Conservation (phyloP, 352 stramenopile species). For the Globisporangium yorkense region DNA sequence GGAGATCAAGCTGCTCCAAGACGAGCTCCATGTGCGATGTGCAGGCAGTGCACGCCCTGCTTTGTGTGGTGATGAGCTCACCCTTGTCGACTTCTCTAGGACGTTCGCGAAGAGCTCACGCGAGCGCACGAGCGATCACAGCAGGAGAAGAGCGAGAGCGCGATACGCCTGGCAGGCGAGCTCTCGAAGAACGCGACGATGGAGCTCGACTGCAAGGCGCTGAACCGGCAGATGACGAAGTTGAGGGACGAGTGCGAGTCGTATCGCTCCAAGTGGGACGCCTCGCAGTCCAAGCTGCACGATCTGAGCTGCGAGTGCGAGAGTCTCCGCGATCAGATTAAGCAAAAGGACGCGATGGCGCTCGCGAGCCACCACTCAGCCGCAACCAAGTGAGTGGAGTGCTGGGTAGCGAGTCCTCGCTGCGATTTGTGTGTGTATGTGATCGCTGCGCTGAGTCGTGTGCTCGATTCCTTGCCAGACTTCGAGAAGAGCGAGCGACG, state of each 20-base stretch:
- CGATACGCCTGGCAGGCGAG: constrained; percentile 45
- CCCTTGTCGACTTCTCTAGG: constrained; percentile 16
- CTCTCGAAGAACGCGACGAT: constrained; percentile 31
- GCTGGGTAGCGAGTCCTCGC: neutral
- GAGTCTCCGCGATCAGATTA: constrained; percentile 57
- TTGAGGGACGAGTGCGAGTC: constrained; percentile 46
- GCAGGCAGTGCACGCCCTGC: neutral
- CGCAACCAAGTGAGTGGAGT: constrained; percentile 31
- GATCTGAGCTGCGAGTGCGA: constrained; percentile 49
- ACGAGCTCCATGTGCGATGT: constrained; percentile 48
- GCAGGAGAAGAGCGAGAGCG: constrained; percentile 31
- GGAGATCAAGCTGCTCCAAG: constrained; percentile 56
- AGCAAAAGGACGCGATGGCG: constrained; percentile 67
- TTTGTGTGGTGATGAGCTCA: neutral
- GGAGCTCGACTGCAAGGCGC: constrained; percentile 57
- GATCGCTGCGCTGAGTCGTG: neutral
- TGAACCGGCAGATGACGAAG: constrained; percentile 31
- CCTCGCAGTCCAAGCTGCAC: constrained; percentile 51
- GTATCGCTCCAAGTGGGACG: constrained; percentile 41
- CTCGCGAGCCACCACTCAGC: constrained; percentile 53
- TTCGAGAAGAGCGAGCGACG: constrained; percentile 47
- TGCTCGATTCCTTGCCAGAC: constrained; percentile 13
- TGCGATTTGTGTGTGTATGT: neutral
- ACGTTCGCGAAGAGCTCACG: constrained; percentile 45
- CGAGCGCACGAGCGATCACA: constrained; percentile 24